Evolutionary conservation across 2,329 filamentous ascomycete species (phyloP).

Genomic region (Daldinia sp.): DNA sequence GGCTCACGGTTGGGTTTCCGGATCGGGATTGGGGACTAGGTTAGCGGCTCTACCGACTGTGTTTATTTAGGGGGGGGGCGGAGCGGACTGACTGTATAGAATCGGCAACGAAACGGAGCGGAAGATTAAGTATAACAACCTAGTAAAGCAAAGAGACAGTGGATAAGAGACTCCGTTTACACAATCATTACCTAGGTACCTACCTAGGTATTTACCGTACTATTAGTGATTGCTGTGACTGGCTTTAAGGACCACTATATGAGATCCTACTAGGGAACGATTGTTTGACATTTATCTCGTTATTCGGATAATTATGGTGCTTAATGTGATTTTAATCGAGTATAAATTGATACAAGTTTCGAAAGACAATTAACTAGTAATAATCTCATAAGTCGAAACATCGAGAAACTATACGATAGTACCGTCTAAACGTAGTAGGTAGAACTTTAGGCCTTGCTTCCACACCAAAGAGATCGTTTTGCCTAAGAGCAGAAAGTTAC

Average conservation of each 20-base stretch:
- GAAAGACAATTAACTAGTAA: too few relatives aligned
- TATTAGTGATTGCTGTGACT: not conserved
- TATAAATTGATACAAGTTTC: too few relatives aligned
- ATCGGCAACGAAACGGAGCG: not conserved
- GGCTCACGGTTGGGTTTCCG: slow-evolving; percentile 3
- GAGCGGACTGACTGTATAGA: slow-evolving; percentile 1
- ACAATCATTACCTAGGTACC: too few relatives aligned
- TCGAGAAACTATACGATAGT: too few relatives aligned
- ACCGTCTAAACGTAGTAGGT: too few relatives aligned
- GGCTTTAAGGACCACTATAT: not conserved
- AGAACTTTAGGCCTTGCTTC: too few relatives aligned
- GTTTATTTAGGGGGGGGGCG: not conserved
- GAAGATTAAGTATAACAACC: not conserved
- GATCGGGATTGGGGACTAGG: not conserved
- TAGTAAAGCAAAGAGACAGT: not conserved
- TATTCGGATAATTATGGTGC: not conserved
- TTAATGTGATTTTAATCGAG: too few relatives aligned
- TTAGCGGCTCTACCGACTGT: not conserved
- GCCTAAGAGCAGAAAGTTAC: too few relatives aligned
- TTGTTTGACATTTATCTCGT: not conserved
- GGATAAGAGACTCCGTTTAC: not conserved
- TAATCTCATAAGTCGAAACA: too few relatives aligned
- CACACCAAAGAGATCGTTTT: too few relatives aligned
- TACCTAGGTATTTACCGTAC: too few relatives aligned
- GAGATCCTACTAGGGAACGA: not conserved